Percentiles rank a stretch among this genome's conserved stretches.
These are phyloP conservation scores for Penicillium sp. DNA, from an alignment of 2,329 filamentous ascomycete genomes.

Conservation along the genomic window DNA sequence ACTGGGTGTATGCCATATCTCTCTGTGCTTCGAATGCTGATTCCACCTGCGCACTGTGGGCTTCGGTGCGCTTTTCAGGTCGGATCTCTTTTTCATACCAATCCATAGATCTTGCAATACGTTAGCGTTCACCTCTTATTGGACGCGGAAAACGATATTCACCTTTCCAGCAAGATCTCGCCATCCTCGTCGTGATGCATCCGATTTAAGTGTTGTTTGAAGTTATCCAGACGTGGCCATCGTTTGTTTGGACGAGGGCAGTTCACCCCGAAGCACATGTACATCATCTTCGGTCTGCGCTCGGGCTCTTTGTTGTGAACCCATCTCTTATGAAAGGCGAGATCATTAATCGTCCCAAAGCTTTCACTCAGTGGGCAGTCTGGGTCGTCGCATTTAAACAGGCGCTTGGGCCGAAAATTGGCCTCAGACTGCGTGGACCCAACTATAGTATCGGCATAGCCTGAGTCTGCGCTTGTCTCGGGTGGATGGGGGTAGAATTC, in stretches of 20 bases:
- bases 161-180: constrained; percentile 52
- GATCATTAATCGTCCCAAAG: constrained; percentile 79
- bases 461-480: too few relatives aligned
- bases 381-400: constrained; percentile 61
- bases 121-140: not conserved
- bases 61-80: constrained; percentile 15
- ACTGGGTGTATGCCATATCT: constrained; percentile 11
- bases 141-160: constrained; percentile 21
- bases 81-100: constrained; percentile 38
- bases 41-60: constrained; percentile 18
- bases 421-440: too few relatives aligned
- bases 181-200: constrained; percentile 60
- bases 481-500: too few relatives aligned
- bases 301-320: constrained; percentile 60
- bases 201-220: constrained; percentile 73
- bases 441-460: too few relatives aligned
- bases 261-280: constrained; percentile 59
- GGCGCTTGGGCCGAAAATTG: constrained; percentile 21
- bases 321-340: constrained; percentile 74
- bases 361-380: constrained; percentile 64
- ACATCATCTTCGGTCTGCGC: constrained; percentile 55
- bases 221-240: constrained; percentile 86
- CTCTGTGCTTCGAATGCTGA: constrained; percentile 16
- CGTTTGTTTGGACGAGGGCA: constrained; percentile 66
- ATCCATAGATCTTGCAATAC: constrained; percentile 23